Evolutionary conservation across 2,329 filamentous ascomycete species (phyloP), one percentile per base, ranked within the genome.

Genomic region (Scedosporium apiospermum): DNA sequence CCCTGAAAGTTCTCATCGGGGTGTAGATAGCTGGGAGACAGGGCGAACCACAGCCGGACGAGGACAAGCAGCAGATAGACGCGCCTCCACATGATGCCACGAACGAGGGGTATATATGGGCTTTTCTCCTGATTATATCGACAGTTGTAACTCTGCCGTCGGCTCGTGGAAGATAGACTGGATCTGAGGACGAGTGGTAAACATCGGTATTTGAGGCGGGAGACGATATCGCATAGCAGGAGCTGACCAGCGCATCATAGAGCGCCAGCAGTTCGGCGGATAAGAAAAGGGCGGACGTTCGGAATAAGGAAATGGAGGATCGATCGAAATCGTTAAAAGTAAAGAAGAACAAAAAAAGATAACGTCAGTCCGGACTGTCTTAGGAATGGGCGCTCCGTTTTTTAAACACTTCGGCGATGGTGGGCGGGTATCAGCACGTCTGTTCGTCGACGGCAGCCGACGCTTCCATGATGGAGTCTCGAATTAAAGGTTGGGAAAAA

Each of bases 1-100:
- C 95, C 95, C 78, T 99, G 95, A 71, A 99, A 99, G 80, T 98
- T 95, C 82, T 99, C 95, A 78, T 99, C 95, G 4, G 95, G 95
- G 75, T 99, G 95, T 57, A 99, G 85, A 75, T 99, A 99, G 80
- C 93, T 98, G 64, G 95, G 90, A 66, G 89, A 93, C 67, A 98
- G 79, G 65, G 95, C 93, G 74, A 98, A 93, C 84, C 93, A 98
- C 71, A 98, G 82, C 75, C 95, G 89, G 70, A 96, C 85, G 68
- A 95, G 80, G 70, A 96, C 82, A 69, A 99, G 82, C 63, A 96
- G 77, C 66, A 98, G 81, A 77, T 96, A 96, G 66, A 88, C 85
- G 75, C 93, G 88, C 80, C 93, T 87, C 92, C 91, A 96, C 93
- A 97, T 97, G 69, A 69, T 80, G 34, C 10, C 9, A 4, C 34